Evolutionary conservation across 78 protist genomes (phyloP), one percentile per base, ranked within the genome.

Genomic region (Mastigamoeba balamuthi): DNA sequence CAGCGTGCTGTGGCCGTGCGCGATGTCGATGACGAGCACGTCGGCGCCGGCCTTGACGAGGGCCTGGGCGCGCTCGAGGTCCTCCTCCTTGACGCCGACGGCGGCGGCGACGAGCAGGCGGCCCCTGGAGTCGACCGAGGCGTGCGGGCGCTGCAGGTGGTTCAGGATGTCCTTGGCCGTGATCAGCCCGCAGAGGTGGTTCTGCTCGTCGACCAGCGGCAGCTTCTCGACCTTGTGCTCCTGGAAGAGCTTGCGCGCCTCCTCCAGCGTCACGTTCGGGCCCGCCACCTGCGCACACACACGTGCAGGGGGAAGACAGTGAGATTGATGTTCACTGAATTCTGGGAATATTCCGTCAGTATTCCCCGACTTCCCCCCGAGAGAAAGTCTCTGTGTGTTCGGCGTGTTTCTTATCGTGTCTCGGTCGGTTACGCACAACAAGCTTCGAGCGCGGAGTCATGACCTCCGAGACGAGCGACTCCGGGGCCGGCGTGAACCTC

Each of bases 101-200:
- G 93, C 85, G 4, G 93, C 93, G 40, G 91, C 93, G 25, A 89
- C 93, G 52, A 84, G 69, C 33, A 89, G 79, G 27, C 72, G 66
- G 69, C 80, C 80, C 3, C 75, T 81, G 6, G 65, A 7, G 52
- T 88, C 92, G 36, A 81, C 48, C 29, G 89, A 80, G 70, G 85
- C 75, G 43, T 29, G 36, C 25, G 95, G 95, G 81, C 39, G 88
- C 38, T 77, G 83, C 28, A 89, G 81, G 28, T 81, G 71, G 86
- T 91, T 92, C 48, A 82, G 82, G 25, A 90, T 33, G 78, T 94
- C 94, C 2, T 75, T 88, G 66, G 93, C 83, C 2, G 90, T 71
- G 23, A 90, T 85, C 68, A 90, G 80, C 3, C 84, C 86, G 4
- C 76, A 82, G 25, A 94, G 81, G 9, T 88, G 86, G 76, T 72